Conservation (phyloP, 345 rosid species). For the Aquilaria malaccensis region DNA sequence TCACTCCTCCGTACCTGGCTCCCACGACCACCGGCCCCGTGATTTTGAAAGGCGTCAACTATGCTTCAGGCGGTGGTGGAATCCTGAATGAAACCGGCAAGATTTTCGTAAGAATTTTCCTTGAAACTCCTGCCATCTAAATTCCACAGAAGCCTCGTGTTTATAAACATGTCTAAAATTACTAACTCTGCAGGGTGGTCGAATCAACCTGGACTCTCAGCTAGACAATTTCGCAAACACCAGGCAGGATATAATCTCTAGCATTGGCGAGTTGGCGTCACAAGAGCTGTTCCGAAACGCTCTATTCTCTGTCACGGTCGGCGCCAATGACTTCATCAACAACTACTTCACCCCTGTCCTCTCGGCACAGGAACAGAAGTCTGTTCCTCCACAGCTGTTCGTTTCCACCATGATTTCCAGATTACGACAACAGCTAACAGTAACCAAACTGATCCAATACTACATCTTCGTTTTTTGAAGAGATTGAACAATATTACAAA, state of each 20-base stretch:
- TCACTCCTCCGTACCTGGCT: constrained; percentile 68
- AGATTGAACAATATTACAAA: too few relatives aligned
- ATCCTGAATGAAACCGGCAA: constrained; percentile 65
- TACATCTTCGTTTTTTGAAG: neutral
- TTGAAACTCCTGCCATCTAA: neutral
- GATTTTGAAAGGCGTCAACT: constrained; percentile 63
- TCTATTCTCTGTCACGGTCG: constrained; percentile 52
- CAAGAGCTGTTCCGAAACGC: constrained; percentile 24
- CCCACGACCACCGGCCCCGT: constrained; percentile 48
- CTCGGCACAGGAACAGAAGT: constrained; percentile 31
- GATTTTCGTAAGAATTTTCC: constrained; percentile 45
- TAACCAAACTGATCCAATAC: constrained; percentile 12
- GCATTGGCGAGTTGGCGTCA: constrained; percentile 36
- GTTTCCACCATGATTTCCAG: constrained; percentile 42
- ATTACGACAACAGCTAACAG: constrained; percentile 55
- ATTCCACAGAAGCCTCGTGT: neutral
- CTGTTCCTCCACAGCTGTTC: constrained; percentile 46
- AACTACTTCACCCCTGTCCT: constrained; percentile 57
- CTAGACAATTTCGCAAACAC: constrained; percentile 48
- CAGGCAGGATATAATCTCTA: constrained; percentile 34
- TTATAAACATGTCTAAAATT: neutral
- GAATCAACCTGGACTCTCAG: constrained; percentile 61
- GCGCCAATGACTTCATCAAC: constrained; percentile 76
- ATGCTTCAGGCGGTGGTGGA: constrained; percentile 82
- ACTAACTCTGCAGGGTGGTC: constrained; percentile 36